Percentiles rank a stretch among this genome's conserved stretches.
Evolutionary conservation across 1,284 basidiomycete species (phyloP).

Genomic region (Erythrobasidium hasegawianum): DNA sequence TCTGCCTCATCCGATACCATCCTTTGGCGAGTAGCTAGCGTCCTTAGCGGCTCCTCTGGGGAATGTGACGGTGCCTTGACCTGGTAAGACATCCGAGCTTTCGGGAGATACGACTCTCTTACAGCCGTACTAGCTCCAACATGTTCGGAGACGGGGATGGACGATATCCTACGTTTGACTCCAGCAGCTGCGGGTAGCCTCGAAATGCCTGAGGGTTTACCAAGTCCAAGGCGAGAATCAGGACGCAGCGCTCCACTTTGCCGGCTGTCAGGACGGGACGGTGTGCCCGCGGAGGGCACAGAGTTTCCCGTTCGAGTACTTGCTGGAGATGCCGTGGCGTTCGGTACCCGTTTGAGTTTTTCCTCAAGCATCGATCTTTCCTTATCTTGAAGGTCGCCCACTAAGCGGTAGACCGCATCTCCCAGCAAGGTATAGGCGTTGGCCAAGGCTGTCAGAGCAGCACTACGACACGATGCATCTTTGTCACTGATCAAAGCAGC

Average conservation of each 20-base stretch:
- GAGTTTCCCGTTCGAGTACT: no score
- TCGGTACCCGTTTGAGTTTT: slow-evolving; percentile 67
- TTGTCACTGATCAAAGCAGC: slow-evolving; percentile 82
- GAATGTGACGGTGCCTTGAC: neutral
- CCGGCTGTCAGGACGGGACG: neutral
- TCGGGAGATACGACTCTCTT: slow-evolving; percentile 5
- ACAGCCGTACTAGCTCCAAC: neutral
- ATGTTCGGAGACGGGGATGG: neutral
- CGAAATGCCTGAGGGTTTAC: neutral
- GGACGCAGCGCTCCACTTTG: neutral
- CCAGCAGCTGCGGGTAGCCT: slow-evolving; percentile 5
- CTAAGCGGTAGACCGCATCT: slow-evolving; percentile 76
- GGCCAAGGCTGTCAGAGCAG: slow-evolving; percentile 72
- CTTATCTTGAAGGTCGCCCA: slow-evolving; percentile 72
- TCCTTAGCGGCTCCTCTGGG: no score
- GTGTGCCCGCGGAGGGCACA: neutral
- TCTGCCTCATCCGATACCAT: neutral
- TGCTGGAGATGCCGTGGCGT: neutral
- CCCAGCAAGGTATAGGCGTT: slow-evolving; percentile 79
- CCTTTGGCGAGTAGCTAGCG: neutral
- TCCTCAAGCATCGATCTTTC: slow-evolving; percentile 90
- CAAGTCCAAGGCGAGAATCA: neutral
- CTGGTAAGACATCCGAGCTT: neutral
- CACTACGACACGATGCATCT: slow-evolving; percentile 77
- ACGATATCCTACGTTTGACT: neutral